Base-by-base conservation (phyloP, 345 rosid genomes). In the Triadica sebifera region DNA sequence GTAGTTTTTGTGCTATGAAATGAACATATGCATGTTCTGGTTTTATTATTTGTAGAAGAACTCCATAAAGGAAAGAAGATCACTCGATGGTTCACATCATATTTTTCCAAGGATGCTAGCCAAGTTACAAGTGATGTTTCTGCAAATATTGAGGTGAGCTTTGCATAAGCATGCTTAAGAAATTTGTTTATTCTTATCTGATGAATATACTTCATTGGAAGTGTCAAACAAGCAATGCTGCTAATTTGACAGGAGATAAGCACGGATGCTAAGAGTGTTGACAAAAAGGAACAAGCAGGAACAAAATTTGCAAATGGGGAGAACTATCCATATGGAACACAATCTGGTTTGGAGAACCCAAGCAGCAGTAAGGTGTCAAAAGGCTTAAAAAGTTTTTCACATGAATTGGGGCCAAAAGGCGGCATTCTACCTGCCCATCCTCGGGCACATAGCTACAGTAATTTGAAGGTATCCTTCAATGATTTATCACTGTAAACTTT, bases 391-490 rank as follows among this genome's bases (percentile, higher is more conserved):
- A 91, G 94, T 73, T 89, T 84, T 75, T 91, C 97, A 24, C 93
- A 91, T 84, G 97, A 91, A 56, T 76, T 91, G 57, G 93, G 92
- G 72, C 91, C 90, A 11, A 82, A 80, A 72, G 92, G 90, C 80
- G 92, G 93, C 79, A 83, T 86, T 78, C 81, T 79, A 74, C 75
- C 80, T 72, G 56, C 82, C 8, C 46, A 77, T 63, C 86, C 91
- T 66, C 89, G 94, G 75, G 86, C 91, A 15, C 94, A 86, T 70
- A 91, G 93, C 82, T 89, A 82, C 83, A 86, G 82, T 17, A 88
- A 91, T 82, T 80, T 91, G 70, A 86, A 86, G 94, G 97, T 86
- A 81, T 46, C 2, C 11, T 39, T 67, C 12, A 38, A 41, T 37
- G 55, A 37, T 52, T 41, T 29, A 8, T 19, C 51, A 64, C 25